Percentiles rank a stretch among this genome's conserved stretches.
These are phyloP conservation scores for Beauveria australis DNA, from an alignment of 2,329 filamentous ascomycete genomes.

Conservation along the genomic window DNA sequence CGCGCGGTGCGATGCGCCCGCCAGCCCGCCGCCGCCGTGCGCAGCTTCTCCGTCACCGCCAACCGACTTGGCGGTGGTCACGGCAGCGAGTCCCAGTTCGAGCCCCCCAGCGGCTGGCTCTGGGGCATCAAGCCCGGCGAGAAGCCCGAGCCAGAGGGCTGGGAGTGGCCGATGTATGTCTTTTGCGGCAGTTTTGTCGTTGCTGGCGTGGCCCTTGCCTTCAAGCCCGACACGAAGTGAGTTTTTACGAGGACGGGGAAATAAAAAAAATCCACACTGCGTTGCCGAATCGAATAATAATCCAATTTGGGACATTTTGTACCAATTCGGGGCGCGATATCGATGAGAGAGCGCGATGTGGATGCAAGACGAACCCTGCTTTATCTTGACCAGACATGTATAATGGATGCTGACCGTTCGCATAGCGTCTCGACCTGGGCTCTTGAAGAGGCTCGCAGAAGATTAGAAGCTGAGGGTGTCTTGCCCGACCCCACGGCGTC, in stretches of 20 bases:
- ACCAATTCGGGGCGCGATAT: not conserved
- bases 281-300: not conserved
- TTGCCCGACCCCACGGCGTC: conserved; percentile 62
- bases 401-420: conserved; percentile 19
- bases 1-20: conserved; percentile 30
- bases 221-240: conserved; percentile 98
- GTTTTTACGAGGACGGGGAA: conserved; percentile 31
- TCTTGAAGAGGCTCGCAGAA: conserved; percentile 87
- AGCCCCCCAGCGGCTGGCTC: conserved; percentile 85
- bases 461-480: conserved; percentile 93
- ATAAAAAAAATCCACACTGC: not conserved
- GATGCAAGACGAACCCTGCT: conserved; percentile 14
- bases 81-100: conserved; percentile 67
- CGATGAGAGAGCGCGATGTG: not conserved
- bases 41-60: conserved; percentile 37
- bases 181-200: conserved; percentile 72
- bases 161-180: conserved; percentile 81
- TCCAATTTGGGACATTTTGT: not conserved
- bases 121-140: conserved; percentile 91
- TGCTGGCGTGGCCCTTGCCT: conserved; percentile 75
- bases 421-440: conserved; percentile 97
- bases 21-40: conserved; percentile 22
- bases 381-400: conserved; percentile 17
- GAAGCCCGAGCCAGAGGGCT: conserved; percentile 93
- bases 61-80: conserved; percentile 32